Base-by-base conservation (phyloP, 1,139 yeast genomes). In the Pichia norvegensis region DNA sequence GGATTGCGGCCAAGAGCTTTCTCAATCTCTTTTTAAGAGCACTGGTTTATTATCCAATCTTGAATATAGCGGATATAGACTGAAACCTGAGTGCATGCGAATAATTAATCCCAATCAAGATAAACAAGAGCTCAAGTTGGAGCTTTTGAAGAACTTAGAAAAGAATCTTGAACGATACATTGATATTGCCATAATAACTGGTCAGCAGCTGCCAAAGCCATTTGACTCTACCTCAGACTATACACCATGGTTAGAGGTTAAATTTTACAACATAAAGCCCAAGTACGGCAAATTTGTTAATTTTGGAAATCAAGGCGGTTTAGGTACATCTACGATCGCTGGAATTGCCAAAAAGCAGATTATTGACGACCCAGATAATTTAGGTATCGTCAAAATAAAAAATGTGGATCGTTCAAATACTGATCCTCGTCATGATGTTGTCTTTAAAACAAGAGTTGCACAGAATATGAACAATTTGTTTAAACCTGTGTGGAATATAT, bases 1-100 rank as follows among this genome's bases (percentile, higher is more conserved):
- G 61, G 98, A 92, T 59, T 53, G 79, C 21, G 97, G 97, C 0
- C 92, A 88, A 61, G 95, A 87, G 58, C 60, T 92, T n/a, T 90
- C 88, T 61, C 85, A 85, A 55, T 86, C 97, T 0, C 68, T 90
- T 71, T 92, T 92, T 63, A 70, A 77, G 40, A 36, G 45, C 36
- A 20, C 33, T 14, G 40, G 44, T 2, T 38, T 41, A 4, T 14
- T 16, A 16, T 23, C 39, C 3, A 44, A 20, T 23, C 68, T 73
- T 4, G 74, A 76, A 1, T 68, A 73, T 20, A 68, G 74, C 1
- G 98, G 98, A 0, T 94, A 85, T 60, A 79, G 84, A 4, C 66
- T 85, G 46, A 92, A 92, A 57, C 96, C 97, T 0, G 43, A 40
- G 21, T 16, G 41, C 3, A 33, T 52, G 40, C 45, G 55, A 29